Evolutionary conservation across 345 rosid species (phyloP), one percentile per base, ranked within the genome.

Genomic region (Carallia brachiata): DNA sequence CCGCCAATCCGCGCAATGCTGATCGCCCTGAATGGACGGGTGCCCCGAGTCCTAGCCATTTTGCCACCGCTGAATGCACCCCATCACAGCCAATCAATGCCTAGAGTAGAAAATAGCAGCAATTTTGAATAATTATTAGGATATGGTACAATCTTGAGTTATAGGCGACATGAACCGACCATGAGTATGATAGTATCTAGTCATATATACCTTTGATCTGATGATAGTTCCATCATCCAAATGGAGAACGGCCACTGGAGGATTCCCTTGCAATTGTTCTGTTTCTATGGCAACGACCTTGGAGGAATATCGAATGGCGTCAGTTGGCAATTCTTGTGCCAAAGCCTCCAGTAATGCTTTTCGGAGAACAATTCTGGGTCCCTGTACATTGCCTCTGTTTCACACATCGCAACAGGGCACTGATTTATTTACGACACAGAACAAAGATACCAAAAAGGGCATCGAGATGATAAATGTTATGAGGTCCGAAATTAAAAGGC

Each of bases 41-140:
- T 12, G 39, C 57, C 1, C 79, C 12, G 0, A 85, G 82, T 28
- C 84, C 85, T 31, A 83, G 50, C 83, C 76, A 76, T 0, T 39
- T 34, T 27, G 84, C 84, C 58, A 75, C 81, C n/a, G 36, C 39
- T 4, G 80, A 81, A 62, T 73, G 75, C 54, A 77, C 61, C 54
- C 89, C 85, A 31, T 79, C 84, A 9, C 86, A 85, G 18, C 86
- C 87, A 28, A 85, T 74, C 52, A 82, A 39, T 37, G 71, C 67
- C 83, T 81, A 69, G 50, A 1, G 5, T 0, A 44, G 50, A 44
- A 44, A 44, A 44, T 3, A 3, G 12, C 50, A 12, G 50, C 16
- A 44, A 10, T 10, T 12, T 3, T 44, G 0, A 4, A 44, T 44
- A 44, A 44, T 44, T 4, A 12, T 44, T 4, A 2, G 50, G 17